Percentiles rank a stretch among this genome's conserved stretches.
Evolutionary conservation across 164 flowering plant species (phyloP).

Genomic region (Magnolia kwangsiensis): DNA sequence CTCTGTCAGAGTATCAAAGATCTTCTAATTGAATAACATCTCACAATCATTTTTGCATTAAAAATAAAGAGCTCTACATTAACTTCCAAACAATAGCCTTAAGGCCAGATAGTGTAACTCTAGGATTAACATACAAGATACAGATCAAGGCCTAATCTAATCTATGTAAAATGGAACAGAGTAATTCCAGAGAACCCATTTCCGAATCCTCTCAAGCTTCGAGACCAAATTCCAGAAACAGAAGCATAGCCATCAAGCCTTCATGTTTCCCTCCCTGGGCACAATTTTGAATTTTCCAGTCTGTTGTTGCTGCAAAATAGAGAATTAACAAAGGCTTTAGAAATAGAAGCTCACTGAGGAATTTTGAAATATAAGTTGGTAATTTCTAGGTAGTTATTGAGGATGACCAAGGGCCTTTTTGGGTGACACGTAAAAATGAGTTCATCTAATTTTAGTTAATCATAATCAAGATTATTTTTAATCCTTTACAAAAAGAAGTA

Average conservation of each 20-base stretch:
- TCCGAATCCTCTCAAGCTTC: background rate
- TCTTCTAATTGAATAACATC: background rate
- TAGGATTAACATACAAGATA: background rate
- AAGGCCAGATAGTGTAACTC: background rate
- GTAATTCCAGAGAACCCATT: background rate
- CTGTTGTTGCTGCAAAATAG: slow-evolving; percentile 70
- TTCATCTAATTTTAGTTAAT: too few species aligned
- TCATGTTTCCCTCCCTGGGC: slow-evolving; percentile 38
- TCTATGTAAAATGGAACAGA: background rate
- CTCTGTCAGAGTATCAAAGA: too few species aligned
- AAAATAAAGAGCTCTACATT: background rate
- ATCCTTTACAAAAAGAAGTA: too few species aligned
- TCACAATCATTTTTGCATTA: background rate
- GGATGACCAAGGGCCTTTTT: background rate
- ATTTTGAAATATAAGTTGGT: too few species aligned
- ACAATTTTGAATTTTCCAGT: slow-evolving; percentile 93
- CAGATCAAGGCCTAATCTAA: background rate
- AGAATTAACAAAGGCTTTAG: background rate
- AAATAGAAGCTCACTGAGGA: background rate
- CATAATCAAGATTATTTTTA: too few species aligned
- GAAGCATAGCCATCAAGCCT: background rate
- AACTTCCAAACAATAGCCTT: background rate
- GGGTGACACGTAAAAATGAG: background rate
- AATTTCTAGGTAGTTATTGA: too few species aligned
- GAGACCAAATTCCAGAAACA: background rate